A percentile compares a stretch with the other conserved stretches of the same genome.
Evolutionary conservation across 2,329 filamentous ascomycete genomes (phyloP).

Genomic region (Curvularia spicifera): DNA sequence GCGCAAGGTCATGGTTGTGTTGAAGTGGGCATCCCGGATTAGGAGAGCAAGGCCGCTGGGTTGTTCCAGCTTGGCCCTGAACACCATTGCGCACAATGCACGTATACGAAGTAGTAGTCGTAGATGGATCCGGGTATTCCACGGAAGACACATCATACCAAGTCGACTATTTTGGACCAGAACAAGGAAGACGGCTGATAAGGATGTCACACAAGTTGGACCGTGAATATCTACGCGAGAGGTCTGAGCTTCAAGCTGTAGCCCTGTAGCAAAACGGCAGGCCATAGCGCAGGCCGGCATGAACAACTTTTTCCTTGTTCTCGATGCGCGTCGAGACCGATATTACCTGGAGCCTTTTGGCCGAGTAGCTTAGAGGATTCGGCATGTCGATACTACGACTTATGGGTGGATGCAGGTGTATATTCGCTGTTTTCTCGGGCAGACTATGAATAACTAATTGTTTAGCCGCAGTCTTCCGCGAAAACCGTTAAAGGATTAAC

Average conservation of each 20-base stretch:
- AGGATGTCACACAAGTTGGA: constrained; percentile 5
- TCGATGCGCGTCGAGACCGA: not conserved
- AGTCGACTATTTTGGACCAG: constrained; percentile 2
- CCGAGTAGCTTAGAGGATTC: not conserved
- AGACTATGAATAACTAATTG: not conserved
- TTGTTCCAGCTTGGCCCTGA: not conserved
- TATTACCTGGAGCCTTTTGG: not conserved
- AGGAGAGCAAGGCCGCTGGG: not conserved
- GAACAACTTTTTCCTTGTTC: not conserved
- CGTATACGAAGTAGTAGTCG: not conserved
- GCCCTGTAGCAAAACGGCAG: constrained; percentile 1
- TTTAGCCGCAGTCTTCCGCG: not conserved
- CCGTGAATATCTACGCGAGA: constrained; percentile 15
- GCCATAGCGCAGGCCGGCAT: constrained; percentile 3
- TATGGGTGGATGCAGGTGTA: constrained; percentile 4
- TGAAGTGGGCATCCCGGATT: not conserved
- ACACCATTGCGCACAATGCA: not conserved
- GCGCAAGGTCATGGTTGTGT: not conserved
- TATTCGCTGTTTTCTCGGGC: not conserved
- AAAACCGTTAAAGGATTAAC: not conserved
- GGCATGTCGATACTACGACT: constrained; percentile 1
- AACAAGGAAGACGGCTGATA: constrained; percentile 6
- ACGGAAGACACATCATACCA: not conserved
- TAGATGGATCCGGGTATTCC: not conserved
- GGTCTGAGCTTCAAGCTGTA: constrained; percentile 11